Evolutionary conservation across 805 yeast genomes (phyloP), one percentile per base, ranked within the genome.

Genomic region (Saccharomycopsis sp.): DNA sequence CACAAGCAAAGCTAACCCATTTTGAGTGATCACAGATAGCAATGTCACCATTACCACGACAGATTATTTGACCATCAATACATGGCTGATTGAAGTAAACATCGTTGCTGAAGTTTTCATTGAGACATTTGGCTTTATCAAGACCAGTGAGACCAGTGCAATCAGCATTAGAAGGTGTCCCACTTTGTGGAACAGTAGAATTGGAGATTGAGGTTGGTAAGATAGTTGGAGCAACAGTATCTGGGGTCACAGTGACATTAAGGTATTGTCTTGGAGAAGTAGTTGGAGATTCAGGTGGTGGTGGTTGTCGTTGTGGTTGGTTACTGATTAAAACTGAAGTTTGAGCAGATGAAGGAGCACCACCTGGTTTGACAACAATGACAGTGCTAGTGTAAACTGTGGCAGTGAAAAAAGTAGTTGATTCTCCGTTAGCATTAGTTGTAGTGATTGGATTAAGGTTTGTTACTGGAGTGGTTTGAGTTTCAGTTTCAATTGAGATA

Each of bases 1-100:
- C 74, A 63, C 87, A 80, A 32, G 60, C 67, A 55, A 69, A 67
- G 16, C 54, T 57, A 11, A 74, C 81, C 86, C 86, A 81, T 20
- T 59, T 46, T 32, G 79, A 79, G 55, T 63, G 65, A 53, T 73
- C 68, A 61, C 85, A 80, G 37, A 77, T 62, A 14, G 83, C 78
- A 52, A 72, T 68, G 16, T 63, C 46, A 28, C 81, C 84, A 52
- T 64, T 62, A 4, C 68, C 55, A 21, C 71, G 56, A 58, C 86
- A 80, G 3, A 79, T 70, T 13, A 70, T 52, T 13, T 66, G 70
- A 42, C 83, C 84, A 24, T 67, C 72, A 4, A 56, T 56, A 54
- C 79, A 74, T 2, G 66, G 53, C 7, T 22, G 20, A 20, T 16
- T 11, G n/a, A 22, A 24, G 16, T 34, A 47, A 14, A 39, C 14